Conservation (phyloP, 441 rosid genomes). For the Erodium moschatum region DNA sequence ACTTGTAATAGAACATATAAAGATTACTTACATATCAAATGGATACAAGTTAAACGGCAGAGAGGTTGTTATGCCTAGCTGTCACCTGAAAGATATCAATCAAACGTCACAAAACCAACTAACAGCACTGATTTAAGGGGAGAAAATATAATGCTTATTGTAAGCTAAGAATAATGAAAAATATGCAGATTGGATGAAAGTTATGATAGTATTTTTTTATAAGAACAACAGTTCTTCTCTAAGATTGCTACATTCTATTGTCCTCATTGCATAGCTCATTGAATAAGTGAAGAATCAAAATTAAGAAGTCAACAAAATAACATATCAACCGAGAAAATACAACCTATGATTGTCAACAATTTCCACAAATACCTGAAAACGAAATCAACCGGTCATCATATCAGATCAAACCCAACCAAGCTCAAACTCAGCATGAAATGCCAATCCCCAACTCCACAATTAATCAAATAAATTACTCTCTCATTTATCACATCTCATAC, state of each 20-base stretch:
- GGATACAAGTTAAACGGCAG: background rate
- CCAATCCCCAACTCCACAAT: background rate
- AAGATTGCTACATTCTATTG: no score
- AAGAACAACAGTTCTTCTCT: no score
- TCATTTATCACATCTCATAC: background rate
- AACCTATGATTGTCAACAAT: background rate
- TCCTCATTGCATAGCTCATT: no score
- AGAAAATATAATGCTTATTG: background rate
- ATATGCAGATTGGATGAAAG: background rate
- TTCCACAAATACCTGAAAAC: background rate
- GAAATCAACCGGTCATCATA: background rate
- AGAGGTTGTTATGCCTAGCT: background rate
- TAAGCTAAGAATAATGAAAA: no score
- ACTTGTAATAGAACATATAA: no score
- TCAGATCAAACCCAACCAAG: background rate
- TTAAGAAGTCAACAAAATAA: background rate
- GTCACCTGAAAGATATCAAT: background rate
- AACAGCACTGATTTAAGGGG: background rate
- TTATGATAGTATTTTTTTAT: no score
- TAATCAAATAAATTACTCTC: no score
- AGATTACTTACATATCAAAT: background rate
- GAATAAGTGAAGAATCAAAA: no score
- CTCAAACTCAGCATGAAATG: background rate
- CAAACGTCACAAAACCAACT: background rate
- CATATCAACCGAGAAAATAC: background rate